A percentile compares a stretch with the other conserved stretches of the same genome.
Evolutionary conservation across 148 eudicot genomes (phyloP).

Genomic region (Amaranthus palmeri): DNA sequence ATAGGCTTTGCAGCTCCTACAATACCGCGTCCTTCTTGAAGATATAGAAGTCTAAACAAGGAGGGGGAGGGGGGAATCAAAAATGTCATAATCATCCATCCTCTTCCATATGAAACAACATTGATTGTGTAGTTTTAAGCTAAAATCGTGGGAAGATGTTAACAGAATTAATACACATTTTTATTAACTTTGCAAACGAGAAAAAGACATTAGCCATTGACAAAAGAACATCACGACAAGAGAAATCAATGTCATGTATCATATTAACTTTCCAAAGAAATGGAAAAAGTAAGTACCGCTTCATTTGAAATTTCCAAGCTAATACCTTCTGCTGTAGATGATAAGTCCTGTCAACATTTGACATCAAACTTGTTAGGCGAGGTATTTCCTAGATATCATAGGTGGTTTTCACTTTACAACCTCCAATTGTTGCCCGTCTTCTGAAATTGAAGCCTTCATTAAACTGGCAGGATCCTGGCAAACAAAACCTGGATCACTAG

Average conservation of each 20-base stretch:
- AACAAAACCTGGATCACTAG: slow-evolving; percentile 61
- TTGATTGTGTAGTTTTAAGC: slow-evolving; percentile 3
- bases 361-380: slow-evolving; percentile 13
- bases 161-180: neutral
- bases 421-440: slow-evolving; percentile 33
- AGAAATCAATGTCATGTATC: neutral
- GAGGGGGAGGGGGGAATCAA: neutral
- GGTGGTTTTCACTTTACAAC: slow-evolving; percentile 27
- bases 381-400: slow-evolving; percentile 4
- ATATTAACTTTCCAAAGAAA: neutral
- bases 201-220: neutral
- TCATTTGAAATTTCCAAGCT: slow-evolving; percentile 23
- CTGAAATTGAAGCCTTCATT: slow-evolving; percentile 21
- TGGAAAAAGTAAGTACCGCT: slow-evolving; percentile 30
- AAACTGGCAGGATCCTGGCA: slow-evolving; percentile 27
- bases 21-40: slow-evolving; percentile 54
- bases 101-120: neutral
- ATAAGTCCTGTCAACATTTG: slow-evolving; percentile 27
- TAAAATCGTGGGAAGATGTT: neutral
- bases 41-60: slow-evolving; percentile 31
- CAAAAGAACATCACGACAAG: neutral
- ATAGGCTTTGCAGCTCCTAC: slow-evolving; percentile 60
- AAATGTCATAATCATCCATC: slow-evolving; percentile 6
- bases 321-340: slow-evolving; percentile 17
- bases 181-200: neutral